Evolutionary conservation across 129 eudicot genomes (phyloP).

Genomic region (Logfia minima): DNA sequence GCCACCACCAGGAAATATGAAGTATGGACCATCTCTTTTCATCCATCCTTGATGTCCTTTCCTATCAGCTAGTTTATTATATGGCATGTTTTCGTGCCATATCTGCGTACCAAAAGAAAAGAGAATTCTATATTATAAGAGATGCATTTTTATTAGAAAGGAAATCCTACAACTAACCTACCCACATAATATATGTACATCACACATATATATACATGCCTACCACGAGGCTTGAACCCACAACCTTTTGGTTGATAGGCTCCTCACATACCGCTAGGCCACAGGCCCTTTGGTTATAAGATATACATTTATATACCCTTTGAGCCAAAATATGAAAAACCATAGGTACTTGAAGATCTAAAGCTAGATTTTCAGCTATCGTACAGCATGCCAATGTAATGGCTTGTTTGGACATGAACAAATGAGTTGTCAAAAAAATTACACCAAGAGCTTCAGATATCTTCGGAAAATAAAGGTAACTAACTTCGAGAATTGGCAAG

Average conservation of each 20-base stretch:
- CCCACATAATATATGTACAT: no score
- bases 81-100: conserved; percentile 98
- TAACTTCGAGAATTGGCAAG: neutral
- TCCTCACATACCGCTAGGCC: no score
- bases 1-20: conserved; percentile 97
- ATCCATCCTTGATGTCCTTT: conserved; percentile 99
- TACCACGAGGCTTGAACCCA: no score
- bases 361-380: conserved; percentile 1
- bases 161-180: no score
- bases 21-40: conserved; percentile 92
- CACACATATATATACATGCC: no score
- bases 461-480: neutral
- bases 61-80: conserved; percentile 88
- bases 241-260: no score
- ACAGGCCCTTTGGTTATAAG: neutral
- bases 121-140: neutral
- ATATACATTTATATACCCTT: neutral
- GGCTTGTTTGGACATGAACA: neutral
- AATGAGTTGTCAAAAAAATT: neutral
- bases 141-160: no score
- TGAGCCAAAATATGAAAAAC: neutral
- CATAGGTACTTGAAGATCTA: conserved; percentile 4
- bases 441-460: neutral
- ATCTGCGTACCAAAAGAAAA: conserved; percentile 50
- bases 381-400: neutral